Percentiles rank a stretch among this genome's conserved stretches.
Evolutionary conservation across 2,329 filamentous ascomycete genomes (phyloP).

Genomic region (Tolypocladium tropicale): DNA sequence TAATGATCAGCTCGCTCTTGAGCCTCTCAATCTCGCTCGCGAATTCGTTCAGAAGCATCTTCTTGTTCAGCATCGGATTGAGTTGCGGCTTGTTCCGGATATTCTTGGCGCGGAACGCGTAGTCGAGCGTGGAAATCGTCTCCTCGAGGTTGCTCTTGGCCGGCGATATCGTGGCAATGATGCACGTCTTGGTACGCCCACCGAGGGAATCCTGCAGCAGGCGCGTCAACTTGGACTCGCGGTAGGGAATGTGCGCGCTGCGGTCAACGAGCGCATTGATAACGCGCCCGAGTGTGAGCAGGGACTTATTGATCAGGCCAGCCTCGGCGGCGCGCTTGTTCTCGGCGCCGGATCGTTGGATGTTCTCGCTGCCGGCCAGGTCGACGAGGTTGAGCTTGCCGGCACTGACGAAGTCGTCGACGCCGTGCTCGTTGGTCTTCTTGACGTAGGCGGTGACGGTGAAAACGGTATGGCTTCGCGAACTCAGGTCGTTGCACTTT

Average conservation of each 20-base stretch:
- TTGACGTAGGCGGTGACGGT: conserved; percentile 91
- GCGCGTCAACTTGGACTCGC: conserved; percentile 93
- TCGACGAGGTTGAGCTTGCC: conserved; percentile 96
- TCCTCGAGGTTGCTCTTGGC: conserved; percentile 94
- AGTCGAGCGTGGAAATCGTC: conserved; percentile 95
- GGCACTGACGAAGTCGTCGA: conserved; percentile 80
- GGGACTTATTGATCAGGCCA: conserved; percentile 94
- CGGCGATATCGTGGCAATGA: conserved; percentile 92
- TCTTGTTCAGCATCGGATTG: conserved; percentile 87
- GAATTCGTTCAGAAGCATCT: conserved; percentile 82
- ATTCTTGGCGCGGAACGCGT: conserved; percentile 96
- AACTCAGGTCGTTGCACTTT: conserved; percentile 98
- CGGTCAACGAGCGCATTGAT: conserved; percentile 96
- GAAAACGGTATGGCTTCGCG: conserved; percentile 93
- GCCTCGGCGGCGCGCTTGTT: conserved; percentile 96
- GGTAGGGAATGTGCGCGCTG: conserved; percentile 76
- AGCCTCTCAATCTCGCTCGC: conserved; percentile 88
- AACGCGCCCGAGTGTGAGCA: conserved; percentile 87
- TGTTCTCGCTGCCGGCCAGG: conserved; percentile 94
- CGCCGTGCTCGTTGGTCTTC: conserved; percentile 66
- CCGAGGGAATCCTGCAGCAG: conserved; percentile 93
- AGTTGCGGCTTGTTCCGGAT: conserved; percentile 96
- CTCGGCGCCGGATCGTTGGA: conserved; percentile 90
- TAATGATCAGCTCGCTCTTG: conserved; percentile 87
- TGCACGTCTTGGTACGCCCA: conserved; percentile 93